Base-by-base conservation (phyloP, 108 stramenopile genomes). In the Hondaea fermentalgiana region DNA sequence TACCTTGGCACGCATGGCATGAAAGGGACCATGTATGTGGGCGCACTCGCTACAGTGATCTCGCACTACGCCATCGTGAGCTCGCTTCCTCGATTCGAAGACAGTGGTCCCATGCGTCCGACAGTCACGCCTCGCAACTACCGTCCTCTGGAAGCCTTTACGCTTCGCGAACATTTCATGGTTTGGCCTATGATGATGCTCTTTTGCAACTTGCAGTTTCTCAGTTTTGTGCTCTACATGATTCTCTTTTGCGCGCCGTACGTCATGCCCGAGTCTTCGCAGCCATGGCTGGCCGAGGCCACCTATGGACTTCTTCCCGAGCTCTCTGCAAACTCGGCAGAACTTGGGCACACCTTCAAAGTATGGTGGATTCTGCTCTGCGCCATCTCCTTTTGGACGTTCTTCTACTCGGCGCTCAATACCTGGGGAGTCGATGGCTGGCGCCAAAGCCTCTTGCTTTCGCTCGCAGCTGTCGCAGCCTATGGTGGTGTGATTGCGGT, bases 121-220 rank as follows among this genome's bases (percentile, higher is more conserved):
- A 23, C 76, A 3, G 3, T 23, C 45, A 53, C 44, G 43, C 76
- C 76, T 23, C 51, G 76, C 49, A 83, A 53, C 12, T 83, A 83
- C 51, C 76, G 76, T 16, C n/a, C n/a, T 6, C 76, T 83, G 10
- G 76, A 83, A 16, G 45, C 45, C 45, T 53, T 83, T 53, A 53
- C 76, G 2, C 28, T 83, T 6, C n/a, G 51, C n/a, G 76, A 83
- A 17, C 51, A 83, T 35, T 17, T 53, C 49, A 25, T 28, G n/a
- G 45, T 23, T 28, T 53, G 45, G 45, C 51, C 51, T 0, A 47
- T 83, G 19, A 47, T 83, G 49, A 53, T 53, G 12, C 28, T 83
- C 49, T 83, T 83, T 53, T 83, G 76, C 76, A 83, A 83, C 76
- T 16, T 53, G 76, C 76, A 83, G 23, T 83, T 83, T 23, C 16